Evolutionary conservation across 768 basidiomycete genomes (phyloP), one percentile per base, ranked within the genome.

Genomic region (Dentipellis fragilis): DNA sequence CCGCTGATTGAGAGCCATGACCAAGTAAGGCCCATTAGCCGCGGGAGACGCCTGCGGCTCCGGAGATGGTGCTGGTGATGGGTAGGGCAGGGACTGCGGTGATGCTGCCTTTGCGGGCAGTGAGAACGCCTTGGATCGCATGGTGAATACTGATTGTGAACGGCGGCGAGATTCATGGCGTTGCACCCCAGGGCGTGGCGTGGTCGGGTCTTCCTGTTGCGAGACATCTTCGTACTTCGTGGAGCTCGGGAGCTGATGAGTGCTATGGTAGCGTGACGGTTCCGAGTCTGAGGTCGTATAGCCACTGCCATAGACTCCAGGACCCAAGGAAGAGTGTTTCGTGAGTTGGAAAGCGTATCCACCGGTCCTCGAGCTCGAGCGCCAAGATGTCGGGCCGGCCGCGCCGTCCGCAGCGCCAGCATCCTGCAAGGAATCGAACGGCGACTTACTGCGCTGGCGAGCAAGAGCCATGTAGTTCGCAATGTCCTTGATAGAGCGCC

Each of bases 81-180:
- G 48, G 1, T 49, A 35, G 2, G 21, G 19, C 48, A 35, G 10
- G 23, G 48, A 10, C 14, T 17, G 19, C 22, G 48, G 22, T 10
- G 22, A 17, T n/a, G 48, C 19, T 49, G 48, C 2, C 48, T 22
- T 23, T 17, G 19, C 14, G 10, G 22, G 11, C 21, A 51, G 22
- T 19, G 59, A 54, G 17, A 61, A 34, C 29, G 48, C 34, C 14
- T 39, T 38, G 38, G 56, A 59, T 22, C 55, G 64, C 54, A 58
- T 52, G 12, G 61, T 46, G 16, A 65, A 63, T 16, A 66, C 65
- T 2, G 67, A 67, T 49, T 67, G 64, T 4, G 68, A 69, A 47
- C 68, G 68, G 40, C 67, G 64, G 52, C 69, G 67, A 49, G 66
- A 62, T 45, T 65, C 63, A 29, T 59, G 59, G 35, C 60, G 59